Base-by-base conservation (phyloP, 2,329 filamentous ascomycete genomes). In the Endoconidiophora laricicola region DNA sequence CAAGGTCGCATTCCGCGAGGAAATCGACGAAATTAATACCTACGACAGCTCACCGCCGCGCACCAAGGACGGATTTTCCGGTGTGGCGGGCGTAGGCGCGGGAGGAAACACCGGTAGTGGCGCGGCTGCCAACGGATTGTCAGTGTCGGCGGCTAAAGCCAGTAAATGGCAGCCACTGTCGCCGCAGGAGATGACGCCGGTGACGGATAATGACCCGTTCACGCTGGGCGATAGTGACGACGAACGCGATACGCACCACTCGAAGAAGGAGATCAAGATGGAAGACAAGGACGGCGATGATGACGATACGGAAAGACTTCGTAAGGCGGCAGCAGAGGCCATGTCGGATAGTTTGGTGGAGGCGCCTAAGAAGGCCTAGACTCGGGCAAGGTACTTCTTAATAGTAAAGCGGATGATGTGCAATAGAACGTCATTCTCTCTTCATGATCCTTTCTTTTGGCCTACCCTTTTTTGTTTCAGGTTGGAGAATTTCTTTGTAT, bases 91-190 rank as follows among this genome's bases (percentile, higher is more conserved):
- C 12, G 29, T 23, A 23, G 46, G 46, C 3, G 38, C 36, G 12
- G 29, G 29, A 33, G 29, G 29, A 33, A 33, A 33, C 29, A 12
- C 7, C 5, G 46, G 37, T 6, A 40, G 20, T 26, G 36, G 46
- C 16, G n/a, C 36, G 24, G 36, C 40, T 6, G 41, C 40, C 22
- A 41, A 41, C 16, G 42, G 41, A 6, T 36, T 44, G 12, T 60
- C 66, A 33, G 61, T 61, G 22, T 62, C 69, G n/a, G 69, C 71
- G 44, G 66, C 68, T 56, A 91, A 87, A 67, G 66, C 76, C 43
- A 95, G 88, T 74, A 98, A 98, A 69, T 98, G 91, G 91, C 90
- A 98, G 65, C 90, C 91, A 7, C 69, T 98, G 58, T 86, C 88
- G 10, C 74, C 81, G 0, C 79, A 95, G 12, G 85, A 87, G 37